Evolutionary conservation across 163 green algal species (phyloP), one percentile per base, ranked within the genome.

Genomic region (Volvox carteri): DNA sequence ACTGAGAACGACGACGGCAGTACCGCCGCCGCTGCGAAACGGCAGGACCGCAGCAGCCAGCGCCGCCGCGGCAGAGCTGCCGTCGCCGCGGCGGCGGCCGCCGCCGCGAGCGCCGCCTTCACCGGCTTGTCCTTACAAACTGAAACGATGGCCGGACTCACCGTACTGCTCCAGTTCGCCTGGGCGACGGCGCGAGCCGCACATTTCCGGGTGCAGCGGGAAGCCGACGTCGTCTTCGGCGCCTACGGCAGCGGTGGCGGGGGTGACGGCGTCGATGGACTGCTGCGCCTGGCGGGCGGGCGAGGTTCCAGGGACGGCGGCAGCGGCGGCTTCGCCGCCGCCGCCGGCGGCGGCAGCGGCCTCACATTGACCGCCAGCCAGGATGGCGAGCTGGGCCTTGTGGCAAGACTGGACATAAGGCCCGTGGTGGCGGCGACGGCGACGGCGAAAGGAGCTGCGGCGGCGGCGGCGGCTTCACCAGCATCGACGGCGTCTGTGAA

Each of bases 381-480:
- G 37, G 68, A 81, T 4, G 83, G 83, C 4, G 83, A 88, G 83
- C 16, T 88, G 28, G 68, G 83, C 11, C 48, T 88, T 33, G 28
- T 83, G 16, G 83, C 83, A 0, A 58, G n/a, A 74, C 50, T 88
- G 37, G 68, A 81, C 25, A 48, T 88, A 35, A 60, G 68, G 48
- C 67, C 67, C 46, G 35, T 56, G 19, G 25, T 42, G 41, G 19
- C 56, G 18, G 44, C 78, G 78, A 4, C 78, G 11, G 41, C n/a
- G 58, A 0, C 41, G 42, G 73, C 73, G 25, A 44, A 23, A 42
- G n/a, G 25, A 42, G 54, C 54, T 19, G 76, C 76, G 33, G 76
- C 52, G 35, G 76, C 76, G 3, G 33, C 16, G 77, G 77, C 18
- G 4, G n/a, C 60, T 28, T 46, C 1, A 14, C 42, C 62, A 44